phyloP scores from a whole-genome alignment of 23 red algal species.

The Gracilaria vermiculophylla region DNA sequence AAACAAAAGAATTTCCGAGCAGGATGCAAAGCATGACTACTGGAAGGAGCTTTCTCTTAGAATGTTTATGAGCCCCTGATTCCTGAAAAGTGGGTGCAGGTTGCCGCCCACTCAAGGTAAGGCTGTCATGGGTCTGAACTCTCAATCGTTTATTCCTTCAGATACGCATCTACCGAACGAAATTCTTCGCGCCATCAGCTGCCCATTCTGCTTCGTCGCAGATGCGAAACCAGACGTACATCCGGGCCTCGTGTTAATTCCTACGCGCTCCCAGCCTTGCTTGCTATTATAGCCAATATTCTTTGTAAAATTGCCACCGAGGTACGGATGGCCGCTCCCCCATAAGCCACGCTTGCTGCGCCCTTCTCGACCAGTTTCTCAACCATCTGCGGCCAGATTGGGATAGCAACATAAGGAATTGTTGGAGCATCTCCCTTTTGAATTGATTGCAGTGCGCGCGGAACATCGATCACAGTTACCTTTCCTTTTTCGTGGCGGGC shows the following conservation, averaged over 20 bases:
- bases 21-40: no score
- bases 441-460: not conserved
- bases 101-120: no score
- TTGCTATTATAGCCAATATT: constrained; percentile 23
- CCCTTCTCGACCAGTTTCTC: not conserved
- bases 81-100: no score
- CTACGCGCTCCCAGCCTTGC: not conserved
- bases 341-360: not conserved
- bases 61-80: no score
- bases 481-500: not conserved
- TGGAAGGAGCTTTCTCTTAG: no score
- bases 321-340: not conserved
- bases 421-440: not conserved
- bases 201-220: not conserved
- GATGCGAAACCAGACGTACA: no score
- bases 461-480: constrained; percentile 12
- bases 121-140: no score
- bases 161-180: not conserved
- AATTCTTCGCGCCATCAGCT: not conserved
- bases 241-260: no score
- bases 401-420: not conserved
- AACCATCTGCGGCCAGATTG: constrained; percentile 17
- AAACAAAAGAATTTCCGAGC: not conserved
- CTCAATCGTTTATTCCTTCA: not conserved
- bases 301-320: not conserved